Evolutionary conservation across 2,329 filamentous ascomycete genomes (phyloP).

Genomic region (Claviceps fusiformis): DNA sequence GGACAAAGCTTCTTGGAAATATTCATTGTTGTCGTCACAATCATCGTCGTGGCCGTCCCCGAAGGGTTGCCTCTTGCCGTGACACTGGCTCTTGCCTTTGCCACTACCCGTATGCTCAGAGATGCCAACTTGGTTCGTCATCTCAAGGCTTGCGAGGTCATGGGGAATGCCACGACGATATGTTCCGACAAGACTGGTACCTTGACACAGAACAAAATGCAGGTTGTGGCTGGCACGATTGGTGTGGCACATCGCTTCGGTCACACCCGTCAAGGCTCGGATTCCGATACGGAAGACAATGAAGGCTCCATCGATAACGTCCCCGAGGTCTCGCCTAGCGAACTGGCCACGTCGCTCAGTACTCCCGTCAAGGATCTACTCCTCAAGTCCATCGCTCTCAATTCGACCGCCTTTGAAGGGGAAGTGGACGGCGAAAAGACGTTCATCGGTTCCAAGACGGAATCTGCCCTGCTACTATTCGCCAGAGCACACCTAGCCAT

Average conservation of each 20-base stretch:
- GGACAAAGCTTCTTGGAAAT: slow-evolving; percentile 66
- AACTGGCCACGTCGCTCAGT: slow-evolving; percentile 33
- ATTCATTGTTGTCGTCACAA: slow-evolving; percentile 65
- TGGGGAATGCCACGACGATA: slow-evolving; percentile 64
- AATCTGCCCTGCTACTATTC: slow-evolving; percentile 59
- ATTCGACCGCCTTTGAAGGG: slow-evolving; percentile 66
- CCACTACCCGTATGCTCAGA: slow-evolving; percentile 62
- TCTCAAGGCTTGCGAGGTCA: slow-evolving; percentile 65
- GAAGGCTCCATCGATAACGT: slow-evolving; percentile 15
- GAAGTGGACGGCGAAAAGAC: slow-evolving; percentile 51
- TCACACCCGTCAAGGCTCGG: slow-evolving; percentile 17
- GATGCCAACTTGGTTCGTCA: slow-evolving; percentile 68
- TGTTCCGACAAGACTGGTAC: slow-evolving; percentile 58
- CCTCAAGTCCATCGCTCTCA: slow-evolving; percentile 46
- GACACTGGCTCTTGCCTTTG: slow-evolving; percentile 64
- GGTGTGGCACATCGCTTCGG: slow-evolving; percentile 44
- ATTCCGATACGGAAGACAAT: slow-evolving; percentile 13
- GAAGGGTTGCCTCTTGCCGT: slow-evolving; percentile 66
- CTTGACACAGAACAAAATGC: slow-evolving; percentile 56
- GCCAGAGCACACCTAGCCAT: slow-evolving; percentile 54
- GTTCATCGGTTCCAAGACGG: slow-evolving; percentile 68
- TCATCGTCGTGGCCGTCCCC: slow-evolving; percentile 68
- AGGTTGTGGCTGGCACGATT: slow-evolving; percentile 47
- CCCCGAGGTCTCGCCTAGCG: slow-evolving; percentile 27
- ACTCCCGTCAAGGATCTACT: slow-evolving; percentile 37